Conservation (phyloP, 2,329 filamentous ascomycete genomes). For the Pseudocercospora pini-densiflorae region DNA sequence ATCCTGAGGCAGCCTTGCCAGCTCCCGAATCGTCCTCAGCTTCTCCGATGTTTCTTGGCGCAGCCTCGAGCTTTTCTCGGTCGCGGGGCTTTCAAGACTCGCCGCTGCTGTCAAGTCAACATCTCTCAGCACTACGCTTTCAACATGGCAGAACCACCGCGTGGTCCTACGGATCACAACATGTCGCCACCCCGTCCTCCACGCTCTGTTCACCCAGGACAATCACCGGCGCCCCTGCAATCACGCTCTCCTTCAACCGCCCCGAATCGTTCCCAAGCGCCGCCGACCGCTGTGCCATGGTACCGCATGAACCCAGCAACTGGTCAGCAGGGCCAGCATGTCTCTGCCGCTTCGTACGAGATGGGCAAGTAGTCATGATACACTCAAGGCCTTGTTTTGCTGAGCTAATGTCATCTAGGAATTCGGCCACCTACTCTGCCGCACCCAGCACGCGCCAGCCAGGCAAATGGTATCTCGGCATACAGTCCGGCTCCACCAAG, state of each 20-base stretch:
- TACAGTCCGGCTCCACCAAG: not conserved
- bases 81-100: not conserved
- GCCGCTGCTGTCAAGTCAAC: not conserved
- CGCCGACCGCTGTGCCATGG: not conserved
- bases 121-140: not conserved
- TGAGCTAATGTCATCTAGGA: not conserved
- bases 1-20: not conserved
- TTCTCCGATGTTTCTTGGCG: not conserved
- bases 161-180: not conserved
- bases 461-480: not conserved
- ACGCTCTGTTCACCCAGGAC: not conserved
- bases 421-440: not conserved
- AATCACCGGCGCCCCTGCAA: not conserved
- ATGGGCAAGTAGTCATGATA: not conserved
- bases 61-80: not conserved
- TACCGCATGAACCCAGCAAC: not conserved
- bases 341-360: not conserved
- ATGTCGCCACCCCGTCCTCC: not conserved
- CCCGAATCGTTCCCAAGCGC: not conserved
- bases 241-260: not conserved
- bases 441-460: not conserved
- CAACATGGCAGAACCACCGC: not conserved
- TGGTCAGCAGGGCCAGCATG: not conserved
- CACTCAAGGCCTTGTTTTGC: not conserved
- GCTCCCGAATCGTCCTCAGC: not conserved